phyloP scores from a whole-genome alignment of 495 filamentous ascomycete genomes.

The Aspergillus bridgeri region DNA sequence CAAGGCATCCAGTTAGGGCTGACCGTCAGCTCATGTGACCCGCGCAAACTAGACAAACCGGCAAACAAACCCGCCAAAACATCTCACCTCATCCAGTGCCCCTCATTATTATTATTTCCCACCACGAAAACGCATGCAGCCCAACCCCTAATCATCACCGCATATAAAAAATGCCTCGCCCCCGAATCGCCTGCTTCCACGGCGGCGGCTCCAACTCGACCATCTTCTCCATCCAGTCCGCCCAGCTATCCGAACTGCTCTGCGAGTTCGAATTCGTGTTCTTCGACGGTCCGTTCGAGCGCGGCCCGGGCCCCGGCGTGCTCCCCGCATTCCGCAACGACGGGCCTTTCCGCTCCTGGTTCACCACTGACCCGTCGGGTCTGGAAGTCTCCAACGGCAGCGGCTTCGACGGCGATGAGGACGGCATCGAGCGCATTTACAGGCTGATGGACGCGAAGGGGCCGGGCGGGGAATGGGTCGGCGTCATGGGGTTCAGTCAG shows the following conservation, averaged over 20 bases:
- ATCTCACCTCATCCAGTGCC: too few species aligned
- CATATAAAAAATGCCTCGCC: neutral
- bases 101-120: neutral
- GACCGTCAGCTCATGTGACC: neutral
- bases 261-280: constrained; percentile 26
- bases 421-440: constrained; percentile 21
- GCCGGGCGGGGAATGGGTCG: constrained; percentile 54
- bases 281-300: constrained; percentile 29
- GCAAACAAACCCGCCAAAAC: neutral
- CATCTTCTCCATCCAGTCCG: constrained; percentile 29
- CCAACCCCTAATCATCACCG: neutral
- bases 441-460: constrained; percentile 37
- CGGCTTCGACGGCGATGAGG: constrained; percentile 15
- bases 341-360: constrained; percentile 55
- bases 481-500: constrained; percentile 50
- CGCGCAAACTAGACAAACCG: neutral
- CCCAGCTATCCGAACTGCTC: constrained; percentile 19
- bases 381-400: constrained; percentile 31
- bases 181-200: constrained; percentile 37
- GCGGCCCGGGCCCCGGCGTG: constrained; percentile 34
- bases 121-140: neutral
- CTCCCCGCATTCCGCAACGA: constrained; percentile 32
- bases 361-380: constrained; percentile 46
- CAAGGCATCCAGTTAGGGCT: neutral
- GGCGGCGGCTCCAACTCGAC: constrained; percentile 30